Conservation (phyloP, 805 yeast genomes). For the Ogataea corticis region DNA sequence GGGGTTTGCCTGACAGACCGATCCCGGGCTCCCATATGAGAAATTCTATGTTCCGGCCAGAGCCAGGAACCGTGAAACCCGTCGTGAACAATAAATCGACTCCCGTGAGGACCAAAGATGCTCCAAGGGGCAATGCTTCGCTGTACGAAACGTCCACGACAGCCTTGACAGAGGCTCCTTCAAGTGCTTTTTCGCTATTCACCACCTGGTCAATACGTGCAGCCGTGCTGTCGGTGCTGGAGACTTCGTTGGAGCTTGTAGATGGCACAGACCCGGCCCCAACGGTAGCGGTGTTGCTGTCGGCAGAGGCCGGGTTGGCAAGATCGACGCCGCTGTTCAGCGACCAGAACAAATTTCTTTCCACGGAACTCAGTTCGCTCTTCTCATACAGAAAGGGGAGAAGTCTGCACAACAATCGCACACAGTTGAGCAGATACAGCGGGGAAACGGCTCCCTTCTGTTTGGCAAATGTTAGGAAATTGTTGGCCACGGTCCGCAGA, state of each 20-base stretch:
- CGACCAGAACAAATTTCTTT: constrained; percentile 47
- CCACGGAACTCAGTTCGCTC: constrained; percentile 36
- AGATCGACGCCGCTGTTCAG: constrained; percentile 18
- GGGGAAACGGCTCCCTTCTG: constrained; percentile 27
- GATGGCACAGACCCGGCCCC: constrained; percentile 24
- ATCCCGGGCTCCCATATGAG: constrained; percentile 83
- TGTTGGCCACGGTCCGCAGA: constrained; percentile 41
- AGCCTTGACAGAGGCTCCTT: constrained; percentile 17
- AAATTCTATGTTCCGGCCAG: constrained; percentile 27
- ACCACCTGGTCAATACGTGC: constrained; percentile 19
- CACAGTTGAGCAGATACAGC: constrained; percentile 54
- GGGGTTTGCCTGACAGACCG: constrained; percentile 40
- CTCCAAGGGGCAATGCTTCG: constrained; percentile 36
- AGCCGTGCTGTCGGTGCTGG: constrained; percentile 21
- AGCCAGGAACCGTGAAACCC: constrained; percentile 51
- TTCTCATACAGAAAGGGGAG: constrained; percentile 70
- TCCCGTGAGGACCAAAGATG: constrained; percentile 37
- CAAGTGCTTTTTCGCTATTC: constrained; percentile 11
- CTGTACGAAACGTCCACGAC: constrained; percentile 14
- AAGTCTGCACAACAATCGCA: constrained; percentile 62
- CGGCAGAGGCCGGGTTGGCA: constrained; percentile 12
- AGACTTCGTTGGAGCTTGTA: constrained; percentile 20
- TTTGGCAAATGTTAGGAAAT: constrained; percentile 28
- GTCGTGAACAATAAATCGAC: constrained; percentile 53
- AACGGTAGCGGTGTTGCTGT: constrained; percentile 24